Evolutionary conservation across 306 rosid species (phyloP), one percentile per base, ranked within the genome.

Genomic region (Lathyrus tuberosus): DNA sequence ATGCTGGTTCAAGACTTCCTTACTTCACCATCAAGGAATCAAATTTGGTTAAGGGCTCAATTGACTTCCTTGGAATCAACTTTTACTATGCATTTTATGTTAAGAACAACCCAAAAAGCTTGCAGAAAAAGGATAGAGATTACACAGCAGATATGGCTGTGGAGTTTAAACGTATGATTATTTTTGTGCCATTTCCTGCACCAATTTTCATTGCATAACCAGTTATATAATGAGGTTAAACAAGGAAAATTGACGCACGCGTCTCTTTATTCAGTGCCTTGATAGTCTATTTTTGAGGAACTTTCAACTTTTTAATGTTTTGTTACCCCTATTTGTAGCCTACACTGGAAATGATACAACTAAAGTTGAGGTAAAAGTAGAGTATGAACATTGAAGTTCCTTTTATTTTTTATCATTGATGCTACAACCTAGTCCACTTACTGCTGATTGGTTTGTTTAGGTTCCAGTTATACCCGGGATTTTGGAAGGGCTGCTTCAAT

Each of bases 1-100:
- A 30, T 37, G 86, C 15, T n/a, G 91, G 86, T 31, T 79, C 84
- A 4, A 89, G 84, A 83, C 40, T 89, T 46, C 96, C 89, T 0
- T 6, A 33, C 24, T 81, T 89, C 75, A 74, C 86, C 2, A 26
- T 26, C 2, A 15, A 4, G 33, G 88, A 84, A 52, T 79, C 88
- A 12, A 35, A 26, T 72, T 22, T 76, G 38, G 86, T 89, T 4
- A 82, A 75, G 62, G 88, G 79, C 1, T 84, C 91, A 15, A 78
- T 73, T 67, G 96, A 86, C 57, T 86, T 89, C 67, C 12, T 83
- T 1, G 91, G 96, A 58, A 24, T 86, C 4, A 79, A 74, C 11
- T 76, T 65, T 73, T 89, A 86, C 65, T 1, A 0, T 14, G 26
- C 72, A 13, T 5, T 4, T 6, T 37, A 13, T 15, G 46, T 58